Conservation (phyloP, 2,329 filamentous ascomycete genomes). For the Aureobasidium mangrovei region DNA sequence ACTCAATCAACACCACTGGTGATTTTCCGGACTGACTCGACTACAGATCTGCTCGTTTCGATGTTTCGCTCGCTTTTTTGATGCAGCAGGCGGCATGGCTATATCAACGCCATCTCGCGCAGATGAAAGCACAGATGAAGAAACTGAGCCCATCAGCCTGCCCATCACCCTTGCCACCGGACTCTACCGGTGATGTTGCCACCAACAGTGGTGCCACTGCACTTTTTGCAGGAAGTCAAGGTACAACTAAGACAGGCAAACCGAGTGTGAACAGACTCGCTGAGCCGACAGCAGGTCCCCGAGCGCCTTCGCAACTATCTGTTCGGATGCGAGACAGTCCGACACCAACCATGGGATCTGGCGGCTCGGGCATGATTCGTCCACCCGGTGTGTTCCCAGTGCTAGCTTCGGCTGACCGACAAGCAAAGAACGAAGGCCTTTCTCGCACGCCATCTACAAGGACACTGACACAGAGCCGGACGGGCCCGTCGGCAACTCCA, state of each 20-base stretch:
- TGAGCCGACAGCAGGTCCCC: slow-evolving; percentile 22
- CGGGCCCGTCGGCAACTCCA: slow-evolving; percentile 16
- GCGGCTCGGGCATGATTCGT: slow-evolving; percentile 30
- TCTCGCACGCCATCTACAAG: slow-evolving; percentile 41
- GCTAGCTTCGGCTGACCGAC: background rate
- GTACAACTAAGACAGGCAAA: background rate
- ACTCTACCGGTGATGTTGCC: slow-evolving; percentile 27
- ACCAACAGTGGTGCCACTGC: slow-evolving; percentile 29
- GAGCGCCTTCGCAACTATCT: slow-evolving; percentile 47
- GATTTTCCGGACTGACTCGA: background rate
- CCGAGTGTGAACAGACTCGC: background rate
- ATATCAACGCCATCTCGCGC: slow-evolving; percentile 80
- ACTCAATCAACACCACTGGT: background rate
- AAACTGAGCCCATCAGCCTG: slow-evolving; percentile 56
- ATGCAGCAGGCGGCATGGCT: slow-evolving; percentile 90
- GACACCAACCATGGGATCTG: slow-evolving; percentile 35
- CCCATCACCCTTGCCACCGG: slow-evolving; percentile 48
- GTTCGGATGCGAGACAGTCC: slow-evolving; percentile 51
- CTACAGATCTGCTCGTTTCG: slow-evolving; percentile 61
- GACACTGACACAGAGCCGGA: slow-evolving; percentile 36
- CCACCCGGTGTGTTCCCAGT: slow-evolving; percentile 12
- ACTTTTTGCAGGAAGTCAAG: background rate
- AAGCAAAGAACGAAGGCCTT: background rate
- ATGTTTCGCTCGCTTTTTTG: slow-evolving; percentile 79
- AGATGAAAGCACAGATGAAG: slow-evolving; percentile 83